Percentiles rank a stretch among this genome's conserved stretches.
These are phyloP conservation scores for Aschersonia sp. DNA, from an alignment of 2,329 filamentous ascomycete species.

Conservation along the genomic window DNA sequence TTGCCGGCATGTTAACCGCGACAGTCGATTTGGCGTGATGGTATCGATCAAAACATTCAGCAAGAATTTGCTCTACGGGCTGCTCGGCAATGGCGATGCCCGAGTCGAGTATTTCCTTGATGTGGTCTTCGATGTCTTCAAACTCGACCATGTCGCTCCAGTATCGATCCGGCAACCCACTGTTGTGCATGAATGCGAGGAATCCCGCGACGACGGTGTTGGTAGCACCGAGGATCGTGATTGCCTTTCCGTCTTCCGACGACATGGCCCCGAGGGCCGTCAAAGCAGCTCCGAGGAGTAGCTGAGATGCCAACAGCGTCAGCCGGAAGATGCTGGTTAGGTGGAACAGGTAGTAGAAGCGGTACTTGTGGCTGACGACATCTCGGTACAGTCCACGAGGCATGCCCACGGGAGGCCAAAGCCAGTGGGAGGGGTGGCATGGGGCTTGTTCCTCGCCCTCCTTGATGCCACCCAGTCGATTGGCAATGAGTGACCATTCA, in stretches of 20 bases:
- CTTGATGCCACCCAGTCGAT: conserved; percentile 29
- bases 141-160: conserved; percentile 34
- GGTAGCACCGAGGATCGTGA: conserved; percentile 33
- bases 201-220: conserved; percentile 36
- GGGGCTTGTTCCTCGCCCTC: conserved; percentile 28
- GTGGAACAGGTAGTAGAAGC: conserved; percentile 30
- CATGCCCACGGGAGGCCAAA: conserved; percentile 33
- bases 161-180: conserved; percentile 36
- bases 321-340: conserved; percentile 26
- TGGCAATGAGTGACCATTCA: conserved; percentile 32
- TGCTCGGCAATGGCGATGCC: conserved; percentile 27
- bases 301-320: conserved; percentile 31
- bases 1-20: conserved; percentile 30
- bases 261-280: conserved; percentile 34
- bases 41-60: conserved; percentile 30
- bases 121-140: conserved; percentile 31
- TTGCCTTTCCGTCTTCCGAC: conserved; percentile 19
- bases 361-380: conserved; percentile 27
- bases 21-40: conserved; percentile 30
- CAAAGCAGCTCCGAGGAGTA: conserved; percentile 31
- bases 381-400: conserved; percentile 34
- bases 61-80: conserved; percentile 29
- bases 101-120: conserved; percentile 34
- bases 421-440: conserved; percentile 24
- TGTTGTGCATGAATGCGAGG: conserved; percentile 37